Evolutionary conservation across 2,329 filamentous ascomycete genomes (phyloP).

Genomic region (Fusarium equiseti): DNA sequence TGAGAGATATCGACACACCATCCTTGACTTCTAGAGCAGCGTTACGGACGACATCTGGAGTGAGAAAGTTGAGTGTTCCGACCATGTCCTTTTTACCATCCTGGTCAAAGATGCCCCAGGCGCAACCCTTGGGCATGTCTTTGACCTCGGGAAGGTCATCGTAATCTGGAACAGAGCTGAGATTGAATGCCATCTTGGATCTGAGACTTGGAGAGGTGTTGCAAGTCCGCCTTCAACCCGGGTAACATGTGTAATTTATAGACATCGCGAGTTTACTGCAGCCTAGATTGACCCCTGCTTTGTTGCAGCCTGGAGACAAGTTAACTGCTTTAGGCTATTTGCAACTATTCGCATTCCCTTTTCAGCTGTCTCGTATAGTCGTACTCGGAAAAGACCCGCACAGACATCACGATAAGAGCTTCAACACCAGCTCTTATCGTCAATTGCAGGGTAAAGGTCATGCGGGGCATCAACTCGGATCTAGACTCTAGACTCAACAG

Average conservation of each 20-base stretch:
- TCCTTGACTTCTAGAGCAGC: slow-evolving; percentile 45
- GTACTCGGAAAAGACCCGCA: slow-evolving; percentile 23
- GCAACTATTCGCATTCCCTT: not conserved
- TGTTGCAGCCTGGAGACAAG: not conserved
- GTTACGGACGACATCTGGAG: slow-evolving; percentile 53
- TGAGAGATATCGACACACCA: slow-evolving; percentile 65
- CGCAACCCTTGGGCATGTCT: slow-evolving; percentile 61
- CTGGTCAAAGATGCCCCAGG: slow-evolving; percentile 63
- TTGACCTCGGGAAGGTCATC: slow-evolving; percentile 48
- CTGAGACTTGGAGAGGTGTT: not conserved
- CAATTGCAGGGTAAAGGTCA: not conserved
- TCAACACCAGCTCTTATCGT: not conserved
- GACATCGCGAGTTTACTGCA: not conserved
- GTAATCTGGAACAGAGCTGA: slow-evolving; percentile 24
- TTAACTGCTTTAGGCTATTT: slow-evolving; percentile 9
- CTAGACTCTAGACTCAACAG: not conserved
- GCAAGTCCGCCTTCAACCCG: not conserved
- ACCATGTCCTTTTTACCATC: slow-evolving; percentile 62
- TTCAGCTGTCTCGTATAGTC: not conserved
- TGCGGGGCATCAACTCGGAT: not conserved
- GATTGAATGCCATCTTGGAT: slow-evolving; percentile 4
- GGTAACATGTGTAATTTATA: slow-evolving; percentile 11
- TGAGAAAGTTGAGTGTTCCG: slow-evolving; percentile 67
- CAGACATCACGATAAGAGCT: not conserved
- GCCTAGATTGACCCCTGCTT: not conserved